Base-by-base conservation (phyloP, 768 basidiomycete genomes). In the Hygrophoropsis aurantiaca region DNA sequence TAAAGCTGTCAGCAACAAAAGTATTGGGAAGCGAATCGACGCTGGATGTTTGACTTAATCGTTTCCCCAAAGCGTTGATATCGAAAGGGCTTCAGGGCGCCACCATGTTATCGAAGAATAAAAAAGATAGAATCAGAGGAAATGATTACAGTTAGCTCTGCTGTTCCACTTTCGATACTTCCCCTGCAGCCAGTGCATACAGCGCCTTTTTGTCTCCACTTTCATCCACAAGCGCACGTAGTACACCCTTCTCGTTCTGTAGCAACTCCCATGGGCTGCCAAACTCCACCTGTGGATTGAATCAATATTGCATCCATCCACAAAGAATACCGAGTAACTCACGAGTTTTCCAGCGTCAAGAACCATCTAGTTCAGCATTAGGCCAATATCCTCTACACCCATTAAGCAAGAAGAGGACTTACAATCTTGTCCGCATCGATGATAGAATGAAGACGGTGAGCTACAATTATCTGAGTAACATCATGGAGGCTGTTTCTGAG, bases 361-460 rank as follows among this genome's bases (percentile, higher is more conserved):
- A 10, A 74, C 70, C 68, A 74, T 72, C 74, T 74, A 26, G 10
- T 32, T 3, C 15, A 36, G 7, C 10, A 13, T 15, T 26, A 9
- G 18, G 38, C 34, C 13, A 15, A 6, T 24, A 9, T n/a, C n/a
- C 27, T 11, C 8, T 13, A 43, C 15, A 37, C 6, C 54, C 60
- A 45, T 19, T 32, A 18, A 9, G 36, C 11, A 8, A 18, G 15
- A 5, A 5, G 10, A 7, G 21, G n/a, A 54, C 65, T 41, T 47
- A 82, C 70, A 37, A 84, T 78, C 53, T 78, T 78, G 57, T 84
- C 82, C 3, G 80, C 77, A 42, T 82, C 81, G 69, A 81, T 80
- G 51, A 84, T 77, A 6, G 77, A 82, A 46, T 74, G 71, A 6
- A 80, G 56, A 15, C 82, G 72, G 58, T 83, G 81, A 1, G 82